Evolutionary conservation across 345 rosid species (phyloP), one percentile per base, ranked within the genome.

Genomic region (Syzygium oleosum): DNA sequence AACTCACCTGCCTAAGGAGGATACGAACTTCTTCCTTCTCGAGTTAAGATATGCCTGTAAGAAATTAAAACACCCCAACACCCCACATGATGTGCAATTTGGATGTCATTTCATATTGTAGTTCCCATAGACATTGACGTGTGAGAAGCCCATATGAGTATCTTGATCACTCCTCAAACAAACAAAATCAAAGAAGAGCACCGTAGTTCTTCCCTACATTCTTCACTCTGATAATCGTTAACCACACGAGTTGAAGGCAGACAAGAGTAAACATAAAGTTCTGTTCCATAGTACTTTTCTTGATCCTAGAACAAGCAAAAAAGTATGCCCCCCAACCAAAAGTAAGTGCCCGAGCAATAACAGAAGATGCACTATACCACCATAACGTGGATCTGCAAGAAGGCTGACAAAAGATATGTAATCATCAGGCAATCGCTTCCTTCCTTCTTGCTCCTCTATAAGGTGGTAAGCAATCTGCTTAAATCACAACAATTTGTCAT

Each of bases 21-120:
- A 94, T 85, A 77, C 99, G 98, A 27, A 97, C 98, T 91, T 97
- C 99, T 93, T 95, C 99, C 92, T 97, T 97, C 96, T 96, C 99
- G 29, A 92, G 90, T 92, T 95, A 97, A 17, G 98, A 93, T 88
- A 94, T 88, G 78, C 99, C 99, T 97, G 89, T 86, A 94, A 73
- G 49, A 73, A 68, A 73, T 31, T 49, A 13, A 77, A 51, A 79
- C 51, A 29, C 5, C n/a, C n/a, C n/a, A n/a, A n/a, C n/a, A n/a
- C n/a, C 52, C 86, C 86, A 84, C 87, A 77, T 58, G 89, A 55
- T 55, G 80, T 12, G 27, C 14, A 73, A 73, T 38, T 73, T 73
- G 25, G 80, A 73, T 73, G 80, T 73, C 80, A 73, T 73, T 73
- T 19, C 4, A 0, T 38, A 0, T 73, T 38, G 80, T 9, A 34